phyloP scores from a whole-genome alignment of 768 basidiomycete species.

The Baorangia bicolor region DNA sequence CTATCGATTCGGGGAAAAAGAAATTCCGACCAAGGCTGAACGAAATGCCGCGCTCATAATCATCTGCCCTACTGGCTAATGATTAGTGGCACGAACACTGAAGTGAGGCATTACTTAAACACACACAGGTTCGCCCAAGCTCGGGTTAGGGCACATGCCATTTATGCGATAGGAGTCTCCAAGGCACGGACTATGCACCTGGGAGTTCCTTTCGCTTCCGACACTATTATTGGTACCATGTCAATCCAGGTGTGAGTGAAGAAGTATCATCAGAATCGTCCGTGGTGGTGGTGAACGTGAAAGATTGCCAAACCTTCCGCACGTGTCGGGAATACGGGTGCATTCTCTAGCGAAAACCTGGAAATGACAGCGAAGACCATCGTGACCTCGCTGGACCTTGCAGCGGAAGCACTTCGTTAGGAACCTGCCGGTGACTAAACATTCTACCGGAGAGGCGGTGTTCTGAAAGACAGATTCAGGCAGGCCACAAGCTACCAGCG shows the following conservation, averaged over 20 bases:
- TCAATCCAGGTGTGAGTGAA: neutral
- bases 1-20: neutral
- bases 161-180: neutral
- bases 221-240: neutral
- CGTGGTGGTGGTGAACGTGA: neutral
- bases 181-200: neutral
- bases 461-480: neutral
- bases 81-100: neutral
- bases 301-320: neutral
- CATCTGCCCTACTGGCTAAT: too few species aligned
- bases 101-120: neutral
- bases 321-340: neutral
- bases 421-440: slow-evolving; percentile 8
- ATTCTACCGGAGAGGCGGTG: slow-evolving; percentile 3
- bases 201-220: neutral
- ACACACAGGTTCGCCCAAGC: neutral
- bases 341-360: neutral
- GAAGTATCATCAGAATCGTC: neutral
- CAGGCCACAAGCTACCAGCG: neutral
- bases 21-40: neutral
- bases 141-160: neutral
- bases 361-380: neutral
- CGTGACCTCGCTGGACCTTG: neutral
- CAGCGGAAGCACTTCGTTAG: neutral
- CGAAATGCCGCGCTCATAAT: neutral